Percentiles rank a stretch among this genome's conserved stretches.
phyloP scores from a whole-genome alignment of 2,329 filamentous ascomycete species.

The Pestalotiopsis sp. region DNA sequence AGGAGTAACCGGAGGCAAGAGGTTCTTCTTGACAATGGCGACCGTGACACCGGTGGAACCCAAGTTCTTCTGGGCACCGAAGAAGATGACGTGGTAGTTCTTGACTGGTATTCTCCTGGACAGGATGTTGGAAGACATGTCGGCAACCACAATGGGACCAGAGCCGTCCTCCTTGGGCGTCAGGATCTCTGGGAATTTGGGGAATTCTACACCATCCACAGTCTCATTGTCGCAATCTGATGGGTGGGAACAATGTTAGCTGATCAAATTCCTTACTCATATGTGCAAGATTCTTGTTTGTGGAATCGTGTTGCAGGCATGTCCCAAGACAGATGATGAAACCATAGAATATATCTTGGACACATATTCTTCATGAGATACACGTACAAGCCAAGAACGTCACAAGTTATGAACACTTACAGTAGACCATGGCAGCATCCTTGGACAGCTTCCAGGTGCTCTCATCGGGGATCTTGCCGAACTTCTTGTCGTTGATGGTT shows the following conservation, averaged over 20 bases:
- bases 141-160: conserved; percentile 77
- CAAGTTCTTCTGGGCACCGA: conserved; percentile 93
- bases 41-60: conserved; percentile 85
- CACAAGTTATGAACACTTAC: no score
- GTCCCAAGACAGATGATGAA: no score
- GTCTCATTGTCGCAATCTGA: conserved; percentile 84
- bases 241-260: no score
- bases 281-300: no score
- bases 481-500: conserved; percentile 73
- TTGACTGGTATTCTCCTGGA: conserved; percentile 73
- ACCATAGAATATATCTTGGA: no score
- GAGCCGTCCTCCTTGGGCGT: conserved; percentile 58
- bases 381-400: no score
- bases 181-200: conserved; percentile 64
- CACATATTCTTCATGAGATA: no score
- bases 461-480: conserved; percentile 79
- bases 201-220: conserved; percentile 91
- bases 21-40: conserved; percentile 76
- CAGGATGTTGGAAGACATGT: conserved; percentile 95
- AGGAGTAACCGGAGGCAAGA: conserved; percentile 67
- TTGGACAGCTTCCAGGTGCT: conserved; percentile 73
- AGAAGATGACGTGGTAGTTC: conserved; percentile 85
- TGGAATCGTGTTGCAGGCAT: no score
- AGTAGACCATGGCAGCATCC: conserved; percentile 76
- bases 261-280: no score